These are phyloP conservation scores for Phtheirospermum japonicum DNA, from an alignment of 257 asterid species.

Conservation along the genomic window DNA sequence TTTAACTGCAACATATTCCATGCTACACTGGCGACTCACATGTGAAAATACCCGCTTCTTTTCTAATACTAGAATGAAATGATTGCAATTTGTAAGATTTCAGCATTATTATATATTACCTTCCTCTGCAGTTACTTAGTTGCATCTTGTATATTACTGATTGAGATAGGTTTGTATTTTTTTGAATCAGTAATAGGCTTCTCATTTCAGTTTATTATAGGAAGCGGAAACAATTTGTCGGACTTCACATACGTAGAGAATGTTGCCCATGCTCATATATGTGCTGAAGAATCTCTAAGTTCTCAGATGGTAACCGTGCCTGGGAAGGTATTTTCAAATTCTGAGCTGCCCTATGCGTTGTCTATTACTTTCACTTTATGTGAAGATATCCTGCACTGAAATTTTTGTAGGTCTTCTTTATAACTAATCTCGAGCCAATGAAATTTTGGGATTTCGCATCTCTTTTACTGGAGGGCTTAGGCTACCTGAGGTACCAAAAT, in stretches of 20 bases:
- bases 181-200: conserved; percentile 78
- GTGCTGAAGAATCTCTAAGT: conserved; percentile 76
- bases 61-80: conserved; percentile 1
- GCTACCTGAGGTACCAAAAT: conserved; percentile 59
- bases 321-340: conserved; percentile 61
- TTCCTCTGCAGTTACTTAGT: conserved; percentile 16
- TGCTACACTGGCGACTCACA: conserved; percentile 6
- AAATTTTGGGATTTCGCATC: conserved; percentile 54
- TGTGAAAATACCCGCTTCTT: neutral
- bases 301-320: conserved; percentile 50
- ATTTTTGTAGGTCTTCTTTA: conserved; percentile 62
- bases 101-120: neutral
- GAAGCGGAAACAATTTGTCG: conserved; percentile 56
- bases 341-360: conserved; percentile 23
- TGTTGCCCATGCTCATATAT: conserved; percentile 85
- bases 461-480: conserved; percentile 55
- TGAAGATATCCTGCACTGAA: conserved; percentile 24
- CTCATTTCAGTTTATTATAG: conserved; percentile 98
- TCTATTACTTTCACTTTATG: conserved; percentile 17
- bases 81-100: neutral
- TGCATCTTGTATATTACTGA: conserved; percentile 24
- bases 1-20: conserved; percentile 9
- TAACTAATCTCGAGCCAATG: conserved; percentile 69
- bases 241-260: conserved; percentile 92
- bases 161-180: conserved; percentile 27